These are phyloP conservation scores for Solanum virginianum DNA, from an alignment of 257 asterid species.

Conservation along the genomic window DNA sequence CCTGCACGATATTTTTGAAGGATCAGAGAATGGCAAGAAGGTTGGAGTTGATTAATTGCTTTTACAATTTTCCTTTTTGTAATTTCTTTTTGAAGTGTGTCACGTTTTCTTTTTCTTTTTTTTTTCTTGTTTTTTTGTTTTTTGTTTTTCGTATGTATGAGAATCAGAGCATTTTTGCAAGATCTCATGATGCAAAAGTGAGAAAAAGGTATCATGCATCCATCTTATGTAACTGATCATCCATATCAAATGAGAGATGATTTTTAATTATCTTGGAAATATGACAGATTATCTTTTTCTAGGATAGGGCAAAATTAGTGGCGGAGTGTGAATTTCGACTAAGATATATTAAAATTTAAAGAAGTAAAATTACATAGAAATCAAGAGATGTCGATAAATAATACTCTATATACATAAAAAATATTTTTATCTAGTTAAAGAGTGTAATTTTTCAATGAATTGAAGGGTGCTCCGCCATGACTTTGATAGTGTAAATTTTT, in stretches of 20 bases:
- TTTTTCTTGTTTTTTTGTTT: background rate
- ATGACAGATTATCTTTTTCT: background rate
- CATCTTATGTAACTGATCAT: background rate
- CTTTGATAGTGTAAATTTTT: no score
- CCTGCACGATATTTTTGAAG: background rate
- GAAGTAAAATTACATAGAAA: no score
- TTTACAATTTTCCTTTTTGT: background rate
- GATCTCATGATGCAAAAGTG: background rate
- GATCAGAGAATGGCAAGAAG: background rate
- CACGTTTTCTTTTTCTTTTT: background rate
- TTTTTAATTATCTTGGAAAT: background rate
- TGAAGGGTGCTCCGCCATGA: no score
- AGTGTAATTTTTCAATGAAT: no score
- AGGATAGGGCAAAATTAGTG: background rate
- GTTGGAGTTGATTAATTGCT: background rate
- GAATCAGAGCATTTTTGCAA: background rate
- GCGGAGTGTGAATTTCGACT: no score
- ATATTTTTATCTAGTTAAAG: no score
- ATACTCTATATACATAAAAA: no score
- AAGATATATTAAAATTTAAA: no score
- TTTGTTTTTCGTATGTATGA: background rate
- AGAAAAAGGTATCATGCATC: background rate
- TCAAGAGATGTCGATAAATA: no score
- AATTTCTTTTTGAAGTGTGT: background rate
- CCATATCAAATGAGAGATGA: background rate